These are phyloP conservation scores for Torulaspora globosa DNA, from an alignment of 1,139 yeast species.

Conservation along the genomic window DNA sequence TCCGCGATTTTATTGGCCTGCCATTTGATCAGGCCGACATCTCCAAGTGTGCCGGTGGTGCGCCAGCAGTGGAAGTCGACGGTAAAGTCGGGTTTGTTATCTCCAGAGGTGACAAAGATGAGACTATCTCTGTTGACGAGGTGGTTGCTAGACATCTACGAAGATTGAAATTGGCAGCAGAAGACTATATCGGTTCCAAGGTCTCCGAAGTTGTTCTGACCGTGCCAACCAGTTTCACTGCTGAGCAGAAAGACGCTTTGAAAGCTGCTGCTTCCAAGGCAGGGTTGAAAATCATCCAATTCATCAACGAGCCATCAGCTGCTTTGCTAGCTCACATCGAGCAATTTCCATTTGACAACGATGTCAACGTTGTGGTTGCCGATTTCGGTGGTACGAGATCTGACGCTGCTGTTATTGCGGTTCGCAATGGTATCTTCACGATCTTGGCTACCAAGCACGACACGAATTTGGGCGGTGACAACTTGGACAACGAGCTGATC, in stretches of 20 bases:
- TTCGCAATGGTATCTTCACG: slow-evolving; percentile 82
- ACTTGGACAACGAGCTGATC: slow-evolving; percentile 73
- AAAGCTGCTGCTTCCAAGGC: slow-evolving; percentile 61
- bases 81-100: slow-evolving; percentile 71
- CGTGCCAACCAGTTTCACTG: slow-evolving; percentile 85
- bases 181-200: slow-evolving; percentile 79
- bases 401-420: slow-evolving; percentile 91
- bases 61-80: slow-evolving; percentile 67
- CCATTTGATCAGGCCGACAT: slow-evolving; percentile 62
- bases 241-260: slow-evolving; percentile 64
- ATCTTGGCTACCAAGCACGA: slow-evolving; percentile 83
- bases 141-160: slow-evolving; percentile 78
- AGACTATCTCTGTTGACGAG: slow-evolving; percentile 63
- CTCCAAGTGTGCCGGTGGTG: slow-evolving; percentile 33
- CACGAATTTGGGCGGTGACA: slow-evolving; percentile 79
- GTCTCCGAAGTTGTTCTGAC: slow-evolving; percentile 84
- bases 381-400: slow-evolving; percentile 97
- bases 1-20: slow-evolving; percentile 88
- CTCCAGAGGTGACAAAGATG: slow-evolving; percentile 42
- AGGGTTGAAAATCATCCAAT: slow-evolving; percentile 77
- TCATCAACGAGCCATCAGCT: slow-evolving; percentile 89
- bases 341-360: slow-evolving; percentile 56
- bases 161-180: slow-evolving; percentile 83
- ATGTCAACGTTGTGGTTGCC: slow-evolving; percentile 84
- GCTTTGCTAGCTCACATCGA: slow-evolving; percentile 69